Percentiles rank a stretch among this genome's conserved stretches.
These are phyloP conservation scores for Nitzschia sp. DNA, from an alignment of 108 stramenopile species.

Conservation along the genomic window DNA sequence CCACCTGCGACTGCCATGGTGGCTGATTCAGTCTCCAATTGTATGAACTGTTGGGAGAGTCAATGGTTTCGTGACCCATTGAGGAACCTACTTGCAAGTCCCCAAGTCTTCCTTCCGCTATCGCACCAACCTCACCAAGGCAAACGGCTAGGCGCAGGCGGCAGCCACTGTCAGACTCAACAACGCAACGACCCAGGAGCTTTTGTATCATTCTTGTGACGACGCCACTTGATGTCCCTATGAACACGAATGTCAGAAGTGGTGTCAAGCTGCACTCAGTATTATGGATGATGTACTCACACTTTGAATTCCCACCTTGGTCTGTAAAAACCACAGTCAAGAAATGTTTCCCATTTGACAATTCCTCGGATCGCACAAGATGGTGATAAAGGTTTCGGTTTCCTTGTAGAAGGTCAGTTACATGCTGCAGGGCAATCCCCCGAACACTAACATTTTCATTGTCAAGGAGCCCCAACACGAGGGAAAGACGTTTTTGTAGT, in stretches of 20 bases:
- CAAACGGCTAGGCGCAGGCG: slow-evolving; percentile 64
- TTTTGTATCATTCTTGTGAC: slow-evolving; percentile 61
- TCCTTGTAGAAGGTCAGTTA: slow-evolving; percentile 63
- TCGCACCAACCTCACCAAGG: slow-evolving; percentile 84
- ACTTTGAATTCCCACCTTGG: slow-evolving; percentile 2
- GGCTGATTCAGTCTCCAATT: slow-evolving; percentile 66
- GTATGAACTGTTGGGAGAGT: slow-evolving; percentile 31
- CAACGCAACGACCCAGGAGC: slow-evolving; percentile 62
- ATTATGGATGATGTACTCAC: not conserved
- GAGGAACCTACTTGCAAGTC: slow-evolving; percentile 32
- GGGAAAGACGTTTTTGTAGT: slow-evolving; percentile 43
- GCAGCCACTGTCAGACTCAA: slow-evolving; percentile 57
- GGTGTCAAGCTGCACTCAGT: not conserved
- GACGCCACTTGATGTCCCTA: slow-evolving; percentile 39
- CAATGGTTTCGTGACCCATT: slow-evolving; percentile 21
- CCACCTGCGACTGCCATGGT: slow-evolving; percentile 75
- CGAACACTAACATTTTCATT: slow-evolving; percentile 80
- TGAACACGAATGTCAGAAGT: not conserved
- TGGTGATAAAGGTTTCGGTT: slow-evolving; percentile 67
- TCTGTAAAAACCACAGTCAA: slow-evolving; percentile 51
- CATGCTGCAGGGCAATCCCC: slow-evolving; percentile 59
- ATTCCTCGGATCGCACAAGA: slow-evolving; percentile 64
- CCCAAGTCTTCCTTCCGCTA: slow-evolving; percentile 63
- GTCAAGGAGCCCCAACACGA: slow-evolving; percentile 36
- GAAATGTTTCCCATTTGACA: slow-evolving; percentile 53